Evolutionary conservation across 2,329 filamentous ascomycete species (phyloP).

Genomic region (Ophiostoma ips): DNA sequence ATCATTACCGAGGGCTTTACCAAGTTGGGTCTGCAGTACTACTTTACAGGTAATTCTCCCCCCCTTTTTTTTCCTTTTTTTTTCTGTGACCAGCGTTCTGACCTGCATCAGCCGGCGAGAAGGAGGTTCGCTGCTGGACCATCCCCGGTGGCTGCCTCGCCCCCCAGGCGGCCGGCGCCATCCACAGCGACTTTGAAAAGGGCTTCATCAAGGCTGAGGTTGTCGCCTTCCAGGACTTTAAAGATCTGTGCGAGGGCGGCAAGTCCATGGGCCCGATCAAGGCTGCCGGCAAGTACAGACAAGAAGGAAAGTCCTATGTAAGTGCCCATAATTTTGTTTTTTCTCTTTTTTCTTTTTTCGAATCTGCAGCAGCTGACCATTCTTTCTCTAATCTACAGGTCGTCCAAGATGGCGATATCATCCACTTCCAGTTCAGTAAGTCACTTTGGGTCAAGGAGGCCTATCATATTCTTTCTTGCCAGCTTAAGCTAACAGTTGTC

Average conservation of each 20-base stretch:
- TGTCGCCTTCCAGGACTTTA: constrained; percentile 30
- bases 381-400: constrained; percentile 15
- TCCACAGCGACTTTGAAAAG: constrained; percentile 97
- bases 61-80: background rate
- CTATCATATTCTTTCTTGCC: too few relatives aligned
- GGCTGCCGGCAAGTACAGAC: constrained; percentile 30
- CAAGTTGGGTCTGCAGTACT: constrained; percentile 30
- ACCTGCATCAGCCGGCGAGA: constrained; percentile 30
- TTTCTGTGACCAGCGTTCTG: too few relatives aligned
- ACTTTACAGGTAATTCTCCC: constrained; percentile 27
- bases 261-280: constrained; percentile 32
- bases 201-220: constrained; percentile 59
- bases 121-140: constrained; percentile 32
- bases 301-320: constrained; percentile 31
- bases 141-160: constrained; percentile 87
- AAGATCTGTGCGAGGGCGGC: constrained; percentile 27
- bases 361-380: constrained; percentile 14
- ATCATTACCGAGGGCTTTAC: constrained; percentile 31
- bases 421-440: constrained; percentile 32
- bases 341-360: too few relatives aligned
- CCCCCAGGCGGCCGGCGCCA: constrained; percentile 90
- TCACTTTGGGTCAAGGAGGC: constrained; percentile 6
- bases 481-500: too few relatives aligned
- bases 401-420: constrained; percentile 29
- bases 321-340: too few relatives aligned